A percentile compares a stretch with the other conserved stretches of the same genome.
These are phyloP conservation scores for Parietaria judaica DNA, from an alignment of 306 rosid species.

Conservation along the genomic window DNA sequence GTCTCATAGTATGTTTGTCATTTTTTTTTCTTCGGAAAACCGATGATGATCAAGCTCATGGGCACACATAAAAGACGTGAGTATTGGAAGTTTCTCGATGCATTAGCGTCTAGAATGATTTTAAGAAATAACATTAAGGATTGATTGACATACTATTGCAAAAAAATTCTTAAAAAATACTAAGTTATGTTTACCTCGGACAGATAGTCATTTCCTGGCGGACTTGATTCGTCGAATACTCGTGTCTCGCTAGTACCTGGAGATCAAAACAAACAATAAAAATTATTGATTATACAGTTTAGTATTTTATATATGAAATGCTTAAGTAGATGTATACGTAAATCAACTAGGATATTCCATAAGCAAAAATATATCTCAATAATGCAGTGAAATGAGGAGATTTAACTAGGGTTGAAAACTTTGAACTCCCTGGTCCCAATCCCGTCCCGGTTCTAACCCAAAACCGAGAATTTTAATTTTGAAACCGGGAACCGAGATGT, in stretches of 20 bases:
- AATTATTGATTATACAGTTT: not conserved
- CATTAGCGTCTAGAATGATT: not conserved
- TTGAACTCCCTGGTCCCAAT: no score
- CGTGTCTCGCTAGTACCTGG: constrained; percentile 75
- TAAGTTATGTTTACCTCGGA: constrained; percentile 59
- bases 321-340: not conserved
- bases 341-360: no score
- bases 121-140: not conserved
- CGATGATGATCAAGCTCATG: not conserved
- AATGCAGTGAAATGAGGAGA: no score
- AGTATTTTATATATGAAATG: not conserved
- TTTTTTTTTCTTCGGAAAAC: not conserved
- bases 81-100: not conserved
- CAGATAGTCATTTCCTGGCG: constrained; percentile 88
- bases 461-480: no score
- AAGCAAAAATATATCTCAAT: not conserved
- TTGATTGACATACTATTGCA: no score
- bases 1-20: not conserved
- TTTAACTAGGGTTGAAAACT: no score
- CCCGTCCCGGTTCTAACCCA: no score
- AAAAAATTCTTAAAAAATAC: not conserved
- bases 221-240: constrained; percentile 74
- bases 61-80: not conserved
- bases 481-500: no score
- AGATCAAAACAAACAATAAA: constrained; percentile 11